Conservation (phyloP, 202 grass and related monocot species). For the Panicum hallii region DNA sequence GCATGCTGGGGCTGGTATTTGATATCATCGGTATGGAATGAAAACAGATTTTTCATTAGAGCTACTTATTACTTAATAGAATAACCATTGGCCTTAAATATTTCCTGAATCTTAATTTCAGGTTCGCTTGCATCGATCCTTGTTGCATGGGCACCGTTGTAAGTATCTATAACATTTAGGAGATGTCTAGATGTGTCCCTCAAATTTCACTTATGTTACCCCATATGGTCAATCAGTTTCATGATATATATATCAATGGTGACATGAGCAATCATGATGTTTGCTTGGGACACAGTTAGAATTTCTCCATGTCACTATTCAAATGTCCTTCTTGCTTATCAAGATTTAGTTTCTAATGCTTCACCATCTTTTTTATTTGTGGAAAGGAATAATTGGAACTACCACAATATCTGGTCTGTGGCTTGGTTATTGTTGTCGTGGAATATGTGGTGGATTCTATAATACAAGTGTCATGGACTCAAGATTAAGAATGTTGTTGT, state of each 20-base stretch:
- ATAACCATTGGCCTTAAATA: not conserved
- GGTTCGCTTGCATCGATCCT: not conserved
- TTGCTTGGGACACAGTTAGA: conserved; percentile 3
- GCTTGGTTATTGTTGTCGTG: not conserved
- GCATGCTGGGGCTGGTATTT: not conserved
- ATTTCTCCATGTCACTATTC: not conserved
- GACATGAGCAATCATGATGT: not conserved
- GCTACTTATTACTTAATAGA: not conserved
- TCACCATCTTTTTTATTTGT: not conserved
- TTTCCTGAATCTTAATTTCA: not conserved
- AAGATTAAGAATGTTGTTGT: too few species aligned
- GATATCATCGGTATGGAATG: not conserved
- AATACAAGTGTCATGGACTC: not conserved
- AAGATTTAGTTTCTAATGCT: conserved; percentile 6
- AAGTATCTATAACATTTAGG: not conserved
- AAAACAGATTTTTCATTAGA: not conserved
- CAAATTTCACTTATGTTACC: not conserved
- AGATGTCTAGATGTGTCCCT: not conserved
- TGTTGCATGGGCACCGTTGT: not conserved
- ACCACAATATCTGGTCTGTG: not conserved
- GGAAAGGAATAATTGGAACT: conserved; percentile 11
- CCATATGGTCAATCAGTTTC: too few species aligned
- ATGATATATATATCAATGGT: too few species aligned
- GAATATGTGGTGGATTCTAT: not conserved
- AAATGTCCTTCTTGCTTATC: not conserved